Percentiles rank a stretch among this genome's conserved stretches.
phyloP scores from a whole-genome alignment of 768 basidiomycete genomes.

The Pisolithus sp. region DNA sequence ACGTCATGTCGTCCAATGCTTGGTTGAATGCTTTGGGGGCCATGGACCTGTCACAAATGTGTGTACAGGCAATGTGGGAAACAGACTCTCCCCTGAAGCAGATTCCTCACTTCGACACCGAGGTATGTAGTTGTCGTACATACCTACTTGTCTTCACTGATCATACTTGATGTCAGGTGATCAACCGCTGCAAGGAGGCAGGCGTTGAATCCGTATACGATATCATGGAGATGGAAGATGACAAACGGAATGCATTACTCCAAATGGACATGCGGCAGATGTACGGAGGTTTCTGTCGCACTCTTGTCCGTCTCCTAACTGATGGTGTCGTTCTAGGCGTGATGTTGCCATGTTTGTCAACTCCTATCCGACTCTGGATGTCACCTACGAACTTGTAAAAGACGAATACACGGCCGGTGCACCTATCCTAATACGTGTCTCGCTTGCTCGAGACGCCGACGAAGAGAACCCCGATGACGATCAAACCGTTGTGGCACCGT shows the following conservation, averaged over 20 bases:
- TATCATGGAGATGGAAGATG: slow-evolving; percentile 97
- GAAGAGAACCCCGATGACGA: slow-evolving; percentile 61
- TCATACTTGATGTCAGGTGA: slow-evolving; percentile 39
- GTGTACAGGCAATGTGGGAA: slow-evolving; percentile 97
- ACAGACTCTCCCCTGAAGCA: slow-evolving; percentile 93
- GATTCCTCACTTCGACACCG: slow-evolving; percentile 91
- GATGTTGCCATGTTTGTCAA: slow-evolving; percentile 96
- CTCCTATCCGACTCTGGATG: slow-evolving; percentile 94
- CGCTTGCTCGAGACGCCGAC: slow-evolving; percentile 76
- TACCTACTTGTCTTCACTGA: not conserved
- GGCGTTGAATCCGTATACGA: slow-evolving; percentile 90
- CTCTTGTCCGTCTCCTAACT: not conserved
- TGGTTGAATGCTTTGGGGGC: slow-evolving; percentile 92
- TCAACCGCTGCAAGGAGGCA: slow-evolving; percentile 79
- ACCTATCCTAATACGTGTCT: slow-evolving; percentile 76
- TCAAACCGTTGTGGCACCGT: slow-evolving; percentile 86
- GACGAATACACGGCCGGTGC: slow-evolving; percentile 82
- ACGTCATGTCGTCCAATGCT: slow-evolving; percentile 96
- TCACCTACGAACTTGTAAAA: slow-evolving; percentile 78
- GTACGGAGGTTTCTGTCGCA: slow-evolving; percentile 39
- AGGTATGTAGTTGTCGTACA: slow-evolving; percentile 41
- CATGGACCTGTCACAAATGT: slow-evolving; percentile 99
- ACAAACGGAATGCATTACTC: slow-evolving; percentile 71
- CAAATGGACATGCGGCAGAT: slow-evolving; percentile 84
- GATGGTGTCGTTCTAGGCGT: slow-evolving; percentile 47